These are phyloP conservation scores for Eleusine coracana DNA, from an alignment of 176 grass and related monocot species.

Conservation along the genomic window DNA sequence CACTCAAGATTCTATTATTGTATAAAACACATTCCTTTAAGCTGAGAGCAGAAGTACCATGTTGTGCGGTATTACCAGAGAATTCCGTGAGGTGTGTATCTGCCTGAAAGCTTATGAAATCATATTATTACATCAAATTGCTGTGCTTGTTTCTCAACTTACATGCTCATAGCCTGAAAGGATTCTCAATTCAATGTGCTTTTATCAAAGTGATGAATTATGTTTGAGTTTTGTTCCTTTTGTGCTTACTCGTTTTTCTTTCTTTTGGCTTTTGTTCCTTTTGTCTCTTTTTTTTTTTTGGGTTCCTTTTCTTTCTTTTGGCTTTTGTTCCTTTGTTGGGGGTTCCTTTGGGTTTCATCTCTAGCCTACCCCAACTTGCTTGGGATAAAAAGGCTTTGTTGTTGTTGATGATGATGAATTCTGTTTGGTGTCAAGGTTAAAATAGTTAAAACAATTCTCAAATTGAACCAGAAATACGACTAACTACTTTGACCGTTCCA, in stretches of 20 bases:
- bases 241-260: too few relatives aligned
- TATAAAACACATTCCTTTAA: not conserved
- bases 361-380: too few relatives aligned
- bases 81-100: not conserved
- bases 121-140: conserved; percentile 10
- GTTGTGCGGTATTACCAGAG: not conserved
- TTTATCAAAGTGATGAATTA: conserved; percentile 2
- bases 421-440: not conserved
- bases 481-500: conserved; percentile 15
- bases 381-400: too few relatives aligned
- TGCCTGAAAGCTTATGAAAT: conserved; percentile 27
- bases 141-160: conserved; percentile 15
- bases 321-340: too few relatives aligned
- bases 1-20: not conserved
- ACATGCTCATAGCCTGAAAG: not conserved
- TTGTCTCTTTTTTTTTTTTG: too few relatives aligned
- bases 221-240: not conserved
- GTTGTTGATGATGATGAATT: too few relatives aligned
- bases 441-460: not conserved
- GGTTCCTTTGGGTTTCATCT: too few relatives aligned
- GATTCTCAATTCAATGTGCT: conserved; percentile 2
- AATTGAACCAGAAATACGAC: conserved; percentile 4
- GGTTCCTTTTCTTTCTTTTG: too few relatives aligned
- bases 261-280: too few relatives aligned
- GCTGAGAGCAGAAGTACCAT: not conserved